Evolutionary conservation across 2,329 filamentous ascomycete species (phyloP), one percentile per base, ranked within the genome.

Genomic region (Fusarium longipes): DNA sequence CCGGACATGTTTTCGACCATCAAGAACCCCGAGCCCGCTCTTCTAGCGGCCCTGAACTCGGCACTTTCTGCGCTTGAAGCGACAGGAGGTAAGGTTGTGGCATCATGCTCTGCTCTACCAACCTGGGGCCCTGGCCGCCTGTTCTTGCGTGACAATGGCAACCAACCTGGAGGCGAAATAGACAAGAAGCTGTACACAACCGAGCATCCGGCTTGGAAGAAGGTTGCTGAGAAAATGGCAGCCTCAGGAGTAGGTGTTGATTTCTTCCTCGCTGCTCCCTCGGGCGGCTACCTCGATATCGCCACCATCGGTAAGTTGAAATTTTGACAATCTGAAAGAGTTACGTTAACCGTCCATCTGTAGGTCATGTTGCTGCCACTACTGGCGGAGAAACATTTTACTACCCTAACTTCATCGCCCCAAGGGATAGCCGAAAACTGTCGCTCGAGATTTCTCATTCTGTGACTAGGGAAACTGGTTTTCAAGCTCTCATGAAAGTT

Each of bases 351-450:
- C 57, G 56, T 53, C 57, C 57, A 30, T 17, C 25, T 25, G 24
- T 53, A 89, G 92, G 94, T 39, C 91, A 97, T 77, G 87, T 97
- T 22, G 88, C 96, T 30, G 89, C 93, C 39, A 89, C 91, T 29
- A 97, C 93, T n/a, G 96, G 96, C 58, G 96, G 96, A 66, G 96
- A 99, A 78, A 92, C 91, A 0, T 99, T 94, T 80, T 97, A 97
- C 80, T 99, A 97, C 77, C 94, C 96, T 43, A 99, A 98, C 78
- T 99, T 97, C 81, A 89, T 97, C 60, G 89, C 91, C 9, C 92
- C 92, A 9, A 88, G 96, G 35, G 96, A 99, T 78, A 89, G 90
- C 40, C 84, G 92, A 56, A 96, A 95, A 81, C 81, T 99, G 36
- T 91, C 90, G 4, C 87, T 91, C 45, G 96, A 99, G 80, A 89